A percentile compares a stretch with the other conserved stretches of the same genome.
Evolutionary conservation across 441 rosid genomes (phyloP).

Genomic region (Jatropha multifida): DNA sequence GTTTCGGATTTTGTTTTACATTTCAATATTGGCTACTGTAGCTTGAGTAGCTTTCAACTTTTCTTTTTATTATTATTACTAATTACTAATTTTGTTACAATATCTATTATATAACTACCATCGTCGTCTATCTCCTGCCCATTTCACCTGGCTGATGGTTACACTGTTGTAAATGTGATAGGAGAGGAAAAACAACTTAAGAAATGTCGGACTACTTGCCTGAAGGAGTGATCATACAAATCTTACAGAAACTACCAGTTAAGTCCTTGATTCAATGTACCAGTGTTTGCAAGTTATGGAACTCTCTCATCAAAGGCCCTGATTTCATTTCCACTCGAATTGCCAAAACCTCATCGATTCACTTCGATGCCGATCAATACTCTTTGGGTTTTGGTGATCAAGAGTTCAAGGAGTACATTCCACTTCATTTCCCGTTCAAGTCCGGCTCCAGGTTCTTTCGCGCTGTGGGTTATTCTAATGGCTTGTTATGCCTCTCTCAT

Average conservation of each 20-base stretch:
- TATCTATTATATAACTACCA: no score
- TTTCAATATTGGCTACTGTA: no score
- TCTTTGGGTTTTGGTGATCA: background rate
- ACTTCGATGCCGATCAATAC: background rate
- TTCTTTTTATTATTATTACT: no score
- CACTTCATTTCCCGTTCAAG: background rate
- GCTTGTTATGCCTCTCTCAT: slow-evolving; percentile 4
- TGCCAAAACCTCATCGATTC: background rate
- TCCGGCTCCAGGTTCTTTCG: background rate
- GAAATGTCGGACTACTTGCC: no score
- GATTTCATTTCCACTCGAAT: background rate
- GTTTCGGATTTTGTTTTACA: no score
- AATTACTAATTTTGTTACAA: no score
- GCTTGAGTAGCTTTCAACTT: no score
- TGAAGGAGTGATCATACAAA: background rate
- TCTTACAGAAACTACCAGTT: background rate
- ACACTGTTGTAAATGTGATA: no score
- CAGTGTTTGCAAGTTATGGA: slow-evolving; percentile 1
- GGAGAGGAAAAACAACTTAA: no score
- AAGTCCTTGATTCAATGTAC: background rate
- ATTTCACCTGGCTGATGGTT: no score
- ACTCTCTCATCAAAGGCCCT: slow-evolving; percentile 8
- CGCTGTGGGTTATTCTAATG: slow-evolving; percentile 2
- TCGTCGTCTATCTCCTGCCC: no score
- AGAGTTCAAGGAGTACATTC: background rate